Evolutionary conservation across 805 yeast genomes (phyloP), one percentile per base, ranked within the genome.

Genomic region (Kuraishia borneana): DNA sequence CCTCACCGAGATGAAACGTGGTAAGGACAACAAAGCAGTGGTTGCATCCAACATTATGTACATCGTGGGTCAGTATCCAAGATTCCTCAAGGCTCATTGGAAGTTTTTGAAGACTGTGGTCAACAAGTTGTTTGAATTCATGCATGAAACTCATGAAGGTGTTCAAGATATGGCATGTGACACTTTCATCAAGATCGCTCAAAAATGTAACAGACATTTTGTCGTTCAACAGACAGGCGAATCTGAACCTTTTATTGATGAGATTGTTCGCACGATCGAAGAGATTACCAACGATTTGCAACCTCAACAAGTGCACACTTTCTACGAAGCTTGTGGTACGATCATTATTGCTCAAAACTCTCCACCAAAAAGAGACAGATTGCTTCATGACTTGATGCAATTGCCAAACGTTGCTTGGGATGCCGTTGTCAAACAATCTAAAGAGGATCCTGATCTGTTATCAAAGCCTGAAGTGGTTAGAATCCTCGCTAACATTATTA

Each of bases 141-240:
- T 92, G 99, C 97, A 92, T 63, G 99, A 92, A 68, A 87, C 96
- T n/a, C 99, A 92, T 59, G 99, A 89, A 59, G 98, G 98, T 64
- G 98, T 92, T 41, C 98, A 92, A 63, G 98, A 92, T 59, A 92
- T 92, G 98, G 98, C 99, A 6, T 92, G 98, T 66, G 99, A 92
- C 58, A 92, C 99, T 1, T 92, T 92, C 54, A 89, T 89, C 53
- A 92, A 92, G 58, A 92, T 92, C 56, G 84, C 95, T 17, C 79
- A 75, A 45, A 92, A 92, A 61, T 92, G 98, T 70, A 88, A 87
- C 59, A 77, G 88, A 44, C 96, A 89, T 58, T 92, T 92, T 58
- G 95, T 89, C 27, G 80, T 82, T 32, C 79, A 73, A 45, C 96
- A 89, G 59, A 71, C 75, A 16, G 80, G 78, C 42, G 97, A 94